Evolutionary conservation across 2,329 filamentous ascomycete genomes (phyloP), one percentile per base, ranked within the genome.

Genomic region (Ophiostoma sp.): DNA sequence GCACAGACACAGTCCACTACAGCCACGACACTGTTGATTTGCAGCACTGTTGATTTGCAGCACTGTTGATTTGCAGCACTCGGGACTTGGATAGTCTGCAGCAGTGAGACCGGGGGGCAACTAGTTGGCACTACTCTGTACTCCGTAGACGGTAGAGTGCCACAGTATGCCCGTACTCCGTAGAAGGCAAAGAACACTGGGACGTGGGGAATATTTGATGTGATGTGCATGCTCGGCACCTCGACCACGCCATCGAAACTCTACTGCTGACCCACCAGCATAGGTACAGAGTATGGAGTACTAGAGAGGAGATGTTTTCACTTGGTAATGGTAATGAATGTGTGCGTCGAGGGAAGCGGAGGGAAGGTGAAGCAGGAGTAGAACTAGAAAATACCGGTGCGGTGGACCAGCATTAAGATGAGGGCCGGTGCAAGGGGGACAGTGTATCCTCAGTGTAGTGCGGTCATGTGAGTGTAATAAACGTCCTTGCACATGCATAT

Each of bases 381-480:
- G 57, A 7, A 62, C n/a, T 33, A 33, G 57, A 20, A 11, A 64
- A 23, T n/a, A 64, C 60, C 60, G 33, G 4, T 35, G 33, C 33
- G 17, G 20, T 64, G 60, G 60, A n/a, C 60, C 60, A 39, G 60
- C 15, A 39, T 33, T 64, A 36, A 64, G 60, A 64, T 64, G 60
- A 64, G 33, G 17, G 31, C 15, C 6, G 17, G 17, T 64, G 60
- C 60, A 36, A 13, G 60, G 27, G 60, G 33, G 60, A 64, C 60
- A 20, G 33, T 23, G 27, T 23, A 36, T n/a, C 31, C 31, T 20
- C 60, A 17, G 60, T 64, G 60, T 36, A 20, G 15, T 7, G 33
- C 60, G 31, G 23, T 64, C 27, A 33, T 36, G 27, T 60, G 60
- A n/a, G 60, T 36, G 52, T 57, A n/a, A 48, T 48, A n/a, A 64